These are phyloP conservation scores for Sarocladium strictum DNA, from an alignment of 2,329 filamentous ascomycete species.

Conservation along the genomic window DNA sequence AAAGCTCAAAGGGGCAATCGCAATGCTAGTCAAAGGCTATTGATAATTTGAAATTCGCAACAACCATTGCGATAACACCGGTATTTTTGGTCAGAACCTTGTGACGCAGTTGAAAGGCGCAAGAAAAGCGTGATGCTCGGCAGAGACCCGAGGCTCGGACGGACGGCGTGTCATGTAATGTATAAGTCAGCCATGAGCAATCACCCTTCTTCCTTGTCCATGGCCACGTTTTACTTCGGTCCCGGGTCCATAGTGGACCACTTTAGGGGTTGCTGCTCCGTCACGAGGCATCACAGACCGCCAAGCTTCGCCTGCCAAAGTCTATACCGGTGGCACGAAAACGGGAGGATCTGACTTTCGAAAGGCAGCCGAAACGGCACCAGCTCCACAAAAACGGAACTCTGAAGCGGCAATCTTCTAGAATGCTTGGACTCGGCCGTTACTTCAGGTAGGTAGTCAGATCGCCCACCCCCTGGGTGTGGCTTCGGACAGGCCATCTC, in stretches of 20 bases:
- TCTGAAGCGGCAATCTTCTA: conserved; percentile 3
- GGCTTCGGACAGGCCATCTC: neutral
- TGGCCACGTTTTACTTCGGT: conserved; percentile 5
- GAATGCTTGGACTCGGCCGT: neutral
- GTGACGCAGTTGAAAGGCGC: no score
- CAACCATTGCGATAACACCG: neutral
- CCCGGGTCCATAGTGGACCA: neutral
- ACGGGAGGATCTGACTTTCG: conserved; percentile 1
- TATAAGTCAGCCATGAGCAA: conserved; percentile 2
- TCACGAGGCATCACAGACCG: conserved; percentile 5
- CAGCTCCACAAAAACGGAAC: neutral
- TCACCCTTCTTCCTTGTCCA: neutral
- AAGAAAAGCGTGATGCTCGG: neutral
- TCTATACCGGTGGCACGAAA: neutral
- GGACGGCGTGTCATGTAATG: neutral
- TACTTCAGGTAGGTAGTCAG: neutral
- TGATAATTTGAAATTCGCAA: neutral
- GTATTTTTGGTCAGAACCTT: neutral
- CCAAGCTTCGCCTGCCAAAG: conserved; percentile 5
- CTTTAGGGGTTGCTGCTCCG: neutral
- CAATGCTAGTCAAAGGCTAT: neutral
- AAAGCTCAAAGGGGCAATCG: neutral
- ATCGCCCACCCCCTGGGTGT: neutral
- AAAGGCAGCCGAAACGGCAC: neutral
- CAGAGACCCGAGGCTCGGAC: neutral